phyloP scores from a whole-genome alignment of 1,284 basidiomycete genomes.

The Ustilago trichophora region DNA sequence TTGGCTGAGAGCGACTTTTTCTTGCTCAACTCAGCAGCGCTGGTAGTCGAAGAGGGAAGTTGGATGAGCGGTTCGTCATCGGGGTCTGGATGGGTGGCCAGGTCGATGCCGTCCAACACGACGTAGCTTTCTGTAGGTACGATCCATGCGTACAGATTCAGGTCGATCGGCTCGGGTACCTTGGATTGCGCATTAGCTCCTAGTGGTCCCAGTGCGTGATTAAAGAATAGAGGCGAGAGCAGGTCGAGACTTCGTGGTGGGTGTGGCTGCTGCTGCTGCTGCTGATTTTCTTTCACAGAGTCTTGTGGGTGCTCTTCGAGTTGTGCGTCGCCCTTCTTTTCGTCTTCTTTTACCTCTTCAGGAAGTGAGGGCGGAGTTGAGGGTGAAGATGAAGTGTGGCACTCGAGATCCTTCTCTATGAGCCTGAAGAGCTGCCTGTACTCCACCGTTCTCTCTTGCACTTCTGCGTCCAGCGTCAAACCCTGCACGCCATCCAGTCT shows the following conservation, averaged over 20 bases:
- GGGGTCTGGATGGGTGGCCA: background rate
- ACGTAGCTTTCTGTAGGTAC: conserved; percentile 69
- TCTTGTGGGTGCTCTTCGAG: background rate
- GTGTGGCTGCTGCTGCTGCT: background rate
- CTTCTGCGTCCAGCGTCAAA: conserved; percentile 78
- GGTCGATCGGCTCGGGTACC: conserved; percentile 80
- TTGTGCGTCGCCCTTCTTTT: background rate
- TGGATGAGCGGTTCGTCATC: background rate
- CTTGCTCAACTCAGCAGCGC: too few species aligned
- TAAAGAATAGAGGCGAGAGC: conserved; percentile 80
- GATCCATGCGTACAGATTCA: conserved; percentile 86
- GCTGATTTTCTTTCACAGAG: background rate
- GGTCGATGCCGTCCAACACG: conserved; percentile 23
- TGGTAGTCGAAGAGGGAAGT: background rate
- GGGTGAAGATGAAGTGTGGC: too few species aligned
- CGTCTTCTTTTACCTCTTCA: too few species aligned
- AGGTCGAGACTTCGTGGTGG: conserved; percentile 86
- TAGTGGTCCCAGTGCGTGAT: conserved; percentile 86
- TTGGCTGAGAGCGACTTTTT: too few species aligned
- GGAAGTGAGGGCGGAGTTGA: too few species aligned
- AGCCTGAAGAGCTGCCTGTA: conserved; percentile 81
- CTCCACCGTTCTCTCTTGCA: conserved; percentile 89
- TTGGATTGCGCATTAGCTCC: conserved; percentile 80
- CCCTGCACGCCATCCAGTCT: conserved; percentile 71
- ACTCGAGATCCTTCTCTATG: conserved; percentile 78